Percentiles rank a stretch among this genome's conserved stretches.
phyloP scores from a whole-genome alignment of 1,284 basidiomycete species.

The Trichosporon asahii region DNA sequence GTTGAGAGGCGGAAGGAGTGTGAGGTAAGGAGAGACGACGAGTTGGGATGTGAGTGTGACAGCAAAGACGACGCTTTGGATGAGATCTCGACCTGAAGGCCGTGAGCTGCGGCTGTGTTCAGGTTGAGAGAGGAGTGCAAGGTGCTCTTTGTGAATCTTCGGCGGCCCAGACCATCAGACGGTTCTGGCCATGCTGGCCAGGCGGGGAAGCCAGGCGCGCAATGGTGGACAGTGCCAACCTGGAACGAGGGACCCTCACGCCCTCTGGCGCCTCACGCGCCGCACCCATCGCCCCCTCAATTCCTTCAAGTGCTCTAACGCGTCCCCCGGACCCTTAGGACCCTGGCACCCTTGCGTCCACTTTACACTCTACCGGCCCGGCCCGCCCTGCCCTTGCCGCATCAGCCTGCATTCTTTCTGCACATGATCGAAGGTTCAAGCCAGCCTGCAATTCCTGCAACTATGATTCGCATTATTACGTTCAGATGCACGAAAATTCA shows the following conservation, averaged over 20 bases:
- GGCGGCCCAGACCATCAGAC: not conserved
- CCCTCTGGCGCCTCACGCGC: not conserved
- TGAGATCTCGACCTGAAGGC: not conserved
- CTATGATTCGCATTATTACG: not conserved
- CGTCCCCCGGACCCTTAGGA: not conserved
- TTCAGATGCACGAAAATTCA: not conserved
- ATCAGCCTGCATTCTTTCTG: not conserved
- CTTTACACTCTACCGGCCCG: not conserved
- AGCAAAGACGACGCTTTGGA: not conserved
- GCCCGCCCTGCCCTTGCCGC: not conserved
- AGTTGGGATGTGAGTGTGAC: not conserved
- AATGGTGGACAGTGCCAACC: not conserved
- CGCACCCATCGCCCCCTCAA: not conserved
- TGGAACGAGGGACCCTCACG: not conserved
- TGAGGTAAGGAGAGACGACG: not conserved
- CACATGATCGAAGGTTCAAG: too few relatives aligned
- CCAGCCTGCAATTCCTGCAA: not conserved
- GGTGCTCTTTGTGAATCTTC: not conserved
- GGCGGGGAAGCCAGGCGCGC: too few relatives aligned
- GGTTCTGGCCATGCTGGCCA: not conserved
- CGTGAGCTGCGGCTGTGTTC: not conserved
- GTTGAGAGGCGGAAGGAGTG: slow-evolving; percentile 1
- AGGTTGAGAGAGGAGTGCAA: not conserved
- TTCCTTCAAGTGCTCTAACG: not conserved
- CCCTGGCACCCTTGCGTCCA: not conserved